Evolutionary conservation across 2,329 filamentous ascomycete species (phyloP).

Genomic region (Ophiostoma piceae): DNA sequence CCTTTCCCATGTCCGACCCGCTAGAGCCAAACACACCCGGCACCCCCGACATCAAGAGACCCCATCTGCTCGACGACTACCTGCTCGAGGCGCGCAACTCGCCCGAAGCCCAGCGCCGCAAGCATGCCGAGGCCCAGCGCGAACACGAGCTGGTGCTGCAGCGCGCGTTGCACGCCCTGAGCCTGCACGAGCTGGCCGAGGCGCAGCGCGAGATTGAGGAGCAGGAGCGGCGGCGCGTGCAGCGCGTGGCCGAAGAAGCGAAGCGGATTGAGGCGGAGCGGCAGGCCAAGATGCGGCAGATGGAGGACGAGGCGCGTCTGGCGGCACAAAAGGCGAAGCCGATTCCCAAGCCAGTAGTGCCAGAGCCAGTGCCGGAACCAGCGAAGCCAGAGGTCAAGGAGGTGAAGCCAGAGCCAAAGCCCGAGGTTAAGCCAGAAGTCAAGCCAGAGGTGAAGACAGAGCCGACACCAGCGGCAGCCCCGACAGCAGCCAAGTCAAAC

Average conservation of each 20-base stretch:
- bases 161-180: conserved; percentile 28
- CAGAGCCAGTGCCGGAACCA: neutral
- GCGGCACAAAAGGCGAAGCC: conserved; percentile 34
- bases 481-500: neutral
- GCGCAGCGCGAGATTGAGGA: conserved; percentile 29
- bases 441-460: neutral
- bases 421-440: neutral
- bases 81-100: conserved; percentile 34
- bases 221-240: conserved; percentile 29
- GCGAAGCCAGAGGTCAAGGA: neutral
- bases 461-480: neutral
- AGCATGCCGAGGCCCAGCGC: conserved; percentile 32
- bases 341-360: conserved; percentile 28
- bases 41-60: neutral
- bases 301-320: conserved; percentile 34
- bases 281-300: conserved; percentile 28
- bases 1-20: conserved; percentile 22
- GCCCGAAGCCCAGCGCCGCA: conserved; percentile 32
- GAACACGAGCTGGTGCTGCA: conserved; percentile 32
- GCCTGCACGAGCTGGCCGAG: conserved; percentile 29
- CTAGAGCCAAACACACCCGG: conserved; percentile 1
- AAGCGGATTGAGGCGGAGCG: conserved; percentile 29
- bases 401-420: neutral
- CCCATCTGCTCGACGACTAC: conserved; percentile 27
- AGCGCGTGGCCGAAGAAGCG: conserved; percentile 30